These are phyloP conservation scores for Cucurbita argyrosperma DNA, from an alignment of 306 rosid species.

Conservation along the genomic window DNA sequence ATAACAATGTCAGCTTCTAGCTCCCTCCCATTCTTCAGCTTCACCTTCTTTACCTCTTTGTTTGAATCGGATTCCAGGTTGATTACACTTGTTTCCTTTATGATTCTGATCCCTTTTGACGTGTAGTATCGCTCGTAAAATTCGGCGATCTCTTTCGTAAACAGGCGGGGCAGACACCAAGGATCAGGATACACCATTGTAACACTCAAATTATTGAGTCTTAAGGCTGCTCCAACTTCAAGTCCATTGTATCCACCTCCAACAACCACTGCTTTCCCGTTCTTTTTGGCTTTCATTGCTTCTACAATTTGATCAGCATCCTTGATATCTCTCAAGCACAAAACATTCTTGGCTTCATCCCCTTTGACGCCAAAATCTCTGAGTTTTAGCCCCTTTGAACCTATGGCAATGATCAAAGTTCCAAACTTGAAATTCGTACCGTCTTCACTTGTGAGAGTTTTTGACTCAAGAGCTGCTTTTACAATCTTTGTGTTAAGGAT, in stretches of 20 bases:
- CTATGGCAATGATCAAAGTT: constrained; percentile 27
- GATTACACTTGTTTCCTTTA: constrained; percentile 12
- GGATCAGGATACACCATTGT: constrained; percentile 21
- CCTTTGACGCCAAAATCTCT: constrained; percentile 18
- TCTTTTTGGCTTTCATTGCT: constrained; percentile 17
- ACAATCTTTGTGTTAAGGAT: constrained; percentile 25
- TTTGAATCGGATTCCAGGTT: neutral
- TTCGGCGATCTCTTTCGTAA: constrained; percentile 19
- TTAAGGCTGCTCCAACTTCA: constrained; percentile 34
- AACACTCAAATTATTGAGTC: constrained; percentile 22
- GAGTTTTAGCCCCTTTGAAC: constrained; percentile 14
- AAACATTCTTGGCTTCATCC: constrained; percentile 22
- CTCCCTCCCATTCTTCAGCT: constrained; percentile 20
- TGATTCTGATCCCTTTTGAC: constrained; percentile 17
- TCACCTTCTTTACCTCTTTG: constrained; percentile 24
- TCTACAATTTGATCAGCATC: constrained; percentile 25
- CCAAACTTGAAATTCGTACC: constrained; percentile 14
- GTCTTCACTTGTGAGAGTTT: constrained; percentile 9
- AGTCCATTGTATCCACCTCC: constrained; percentile 40
- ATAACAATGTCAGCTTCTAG: constrained; percentile 28
- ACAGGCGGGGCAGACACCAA: constrained; percentile 21
- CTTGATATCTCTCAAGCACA: constrained; percentile 28
- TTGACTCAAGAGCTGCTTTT: constrained; percentile 12
- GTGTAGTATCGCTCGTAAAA: constrained; percentile 26
- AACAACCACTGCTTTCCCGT: constrained; percentile 21